Base-by-base conservation (phyloP, 2,329 filamentous ascomycete species). In the Aureobasidium subglaciale region DNA sequence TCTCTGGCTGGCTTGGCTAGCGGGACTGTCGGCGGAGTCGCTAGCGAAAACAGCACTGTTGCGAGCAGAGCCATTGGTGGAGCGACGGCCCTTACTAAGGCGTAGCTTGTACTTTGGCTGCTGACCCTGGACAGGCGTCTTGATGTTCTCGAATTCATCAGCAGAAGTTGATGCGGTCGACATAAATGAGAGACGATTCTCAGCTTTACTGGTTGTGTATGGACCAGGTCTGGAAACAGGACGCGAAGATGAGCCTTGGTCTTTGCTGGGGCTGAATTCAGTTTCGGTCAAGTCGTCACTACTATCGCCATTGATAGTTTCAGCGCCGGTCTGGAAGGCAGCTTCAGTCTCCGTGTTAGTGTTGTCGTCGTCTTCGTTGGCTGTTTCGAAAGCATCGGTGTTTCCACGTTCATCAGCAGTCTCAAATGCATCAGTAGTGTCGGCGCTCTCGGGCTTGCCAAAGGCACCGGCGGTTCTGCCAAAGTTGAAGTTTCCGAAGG, bases 291-390 rank as follows among this genome's bases (percentile, higher is more conserved):
- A 76, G 62, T 90, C 48, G 59, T 90, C 89, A 56, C 83, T 87
- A 65, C 85, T 90, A 15, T 89, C 87, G 63, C 78, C 78, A 54
- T 76, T 78, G 60, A 84, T 73, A 59, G 78, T 83, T 67, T 97
- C 93, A 15, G 84, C 82, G n/a, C 88, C 90, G 4, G 92, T 96
- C 68, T 95, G 88, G 81, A 97, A 97, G 60, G 90, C 90, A 20
- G 7, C 38, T 63, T 97, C 92, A 10, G 90, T 95, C 72, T 95
- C 91, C 0, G 90, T 96, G 11, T 77, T 81, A 7, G 75, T 79
- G 15, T 42, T 42, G 55, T 65, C 70, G 27, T 81, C 81, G 25
- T 84, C 83, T 70, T 96, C 92, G 64, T 95, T 88, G 22, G 85
- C 85, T 40, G 85, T 87, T 67, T 87, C 84, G 59, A 87, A 87